Evolutionary conservation across 2,329 filamentous ascomycete genomes (phyloP), one percentile per base, ranked within the genome.

Genomic region (Talaromyces sp.): DNA sequence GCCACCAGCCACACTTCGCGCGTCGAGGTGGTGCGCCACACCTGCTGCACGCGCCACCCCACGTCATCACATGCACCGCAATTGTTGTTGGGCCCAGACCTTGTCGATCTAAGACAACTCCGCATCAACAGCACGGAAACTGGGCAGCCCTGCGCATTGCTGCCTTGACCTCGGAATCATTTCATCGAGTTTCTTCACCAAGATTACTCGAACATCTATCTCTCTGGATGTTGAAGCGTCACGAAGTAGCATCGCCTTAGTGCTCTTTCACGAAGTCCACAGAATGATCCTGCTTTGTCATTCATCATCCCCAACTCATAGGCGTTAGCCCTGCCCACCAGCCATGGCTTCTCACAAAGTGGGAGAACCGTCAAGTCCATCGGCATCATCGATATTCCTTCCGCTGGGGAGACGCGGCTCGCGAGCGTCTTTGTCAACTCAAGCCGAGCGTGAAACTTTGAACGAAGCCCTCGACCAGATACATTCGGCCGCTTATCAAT

Each of bases 401-500:
- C 76, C 77, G 11, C 73, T 79, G 41, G 76, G 76, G 46, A 73
- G 74, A 62, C 76, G 79, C 55, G 77, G 74, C n/a, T 84, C 82
- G 24, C 70, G 77, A 38, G 72, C 74, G 21, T 86, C 85, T 26
- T 64, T 81, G 17, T 76, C 78, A 26, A 75, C 80, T 1, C 81
- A 83, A 54, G 76, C 85, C 46, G 89, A 92, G 72, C 89, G 85
- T 70, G 89, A 91, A 64, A 87, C 90, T 60, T 81, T 93, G 41
- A 86, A 89, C 35, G 85, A 91, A 63, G 85, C 88, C 19, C 85
- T 97, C 62, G 89, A 96, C 75, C 88, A 90, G 68, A 96, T 97
- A 66, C 93, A 97, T 74, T 91, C 82, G 56, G 87, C 90, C 6
- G 92, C 92, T n/a, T 95, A 90, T 69, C 89, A 90, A 71, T 90